Conservation (phyloP, 148 eudicot species). For the Dysphania ambrosioides region DNA sequence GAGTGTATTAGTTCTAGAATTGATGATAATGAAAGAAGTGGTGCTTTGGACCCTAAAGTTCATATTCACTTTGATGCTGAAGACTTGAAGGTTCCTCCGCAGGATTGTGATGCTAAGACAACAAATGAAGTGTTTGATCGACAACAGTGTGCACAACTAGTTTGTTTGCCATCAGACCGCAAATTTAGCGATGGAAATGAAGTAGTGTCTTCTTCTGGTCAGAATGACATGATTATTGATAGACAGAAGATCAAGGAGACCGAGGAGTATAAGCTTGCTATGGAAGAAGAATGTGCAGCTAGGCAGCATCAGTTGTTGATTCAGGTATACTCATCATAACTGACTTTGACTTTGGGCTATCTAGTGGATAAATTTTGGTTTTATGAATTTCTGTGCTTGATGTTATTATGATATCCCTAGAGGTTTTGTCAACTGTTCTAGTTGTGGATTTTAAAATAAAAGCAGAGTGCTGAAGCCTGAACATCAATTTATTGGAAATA, state of each 20-base stretch:
- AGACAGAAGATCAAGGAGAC: constrained; percentile 89
- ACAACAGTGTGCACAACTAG: constrained; percentile 3
- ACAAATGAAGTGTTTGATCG: background rate
- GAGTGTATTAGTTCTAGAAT: background rate
- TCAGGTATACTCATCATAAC: too few relatives aligned
- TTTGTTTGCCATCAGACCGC: background rate
- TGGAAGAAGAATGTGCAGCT: constrained; percentile 75
- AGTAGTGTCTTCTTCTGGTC: constrained; percentile 4
- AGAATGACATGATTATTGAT: constrained; percentile 40
- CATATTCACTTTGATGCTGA: constrained; percentile 6
- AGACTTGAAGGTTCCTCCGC: constrained; percentile 7
- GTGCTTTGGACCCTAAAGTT: background rate
- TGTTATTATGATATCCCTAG: too few relatives aligned
- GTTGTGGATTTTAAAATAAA: too few relatives aligned
- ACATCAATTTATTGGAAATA: too few relatives aligned
- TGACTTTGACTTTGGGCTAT: background rate
- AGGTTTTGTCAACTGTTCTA: too few relatives aligned
- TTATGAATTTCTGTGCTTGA: too few relatives aligned
- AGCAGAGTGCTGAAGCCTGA: too few relatives aligned
- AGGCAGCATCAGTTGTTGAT: constrained; percentile 54
- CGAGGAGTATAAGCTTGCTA: constrained; percentile 73
- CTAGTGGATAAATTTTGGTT: too few relatives aligned
- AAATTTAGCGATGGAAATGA: background rate
- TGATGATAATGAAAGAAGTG: constrained; percentile 3
- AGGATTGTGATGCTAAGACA: constrained; percentile 5